Base-by-base conservation (phyloP, 164 flowering plant genomes). In the Tetrastigma voinierianum region DNA sequence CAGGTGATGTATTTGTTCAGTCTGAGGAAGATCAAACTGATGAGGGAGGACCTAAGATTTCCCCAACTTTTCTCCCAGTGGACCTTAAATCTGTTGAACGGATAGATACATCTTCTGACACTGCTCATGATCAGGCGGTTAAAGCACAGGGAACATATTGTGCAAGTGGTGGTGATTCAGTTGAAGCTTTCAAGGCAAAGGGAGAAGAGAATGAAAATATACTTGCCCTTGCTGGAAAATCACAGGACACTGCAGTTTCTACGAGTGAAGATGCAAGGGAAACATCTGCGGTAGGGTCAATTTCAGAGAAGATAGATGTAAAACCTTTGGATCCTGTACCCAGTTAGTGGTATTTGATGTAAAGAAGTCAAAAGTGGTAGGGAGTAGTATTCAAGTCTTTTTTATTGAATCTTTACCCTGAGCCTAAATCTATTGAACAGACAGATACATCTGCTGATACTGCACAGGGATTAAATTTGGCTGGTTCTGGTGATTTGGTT, bases 21-120 rank as follows among this genome's bases (percentile, higher is more conserved):
- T 62, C 23, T 14, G 67, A 72, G 52, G 73, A 70, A 62, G 73
- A 61, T 45, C 43, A 57, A 10, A 21, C 18, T 23, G 17, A 40
- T 64, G 65, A 10, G 1, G 40, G 45, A 20, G 63, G 12, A 64
- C 45, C 55, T 64, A 43, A 43, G 9, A 44, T 54, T 6, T 44
- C 68, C 18, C 66, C 1, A 49, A 46, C 32, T 62, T 74, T 68
- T 73, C 17, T 46, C 2, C 14, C 61, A 4, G 10, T 59, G 47
- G 70, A 68, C 51, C 66, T 49, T 63, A 65, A 67, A 65, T 32
- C 73, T 43, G 52, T 21, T 46, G 62, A 62, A 10, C 63, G 61
- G 13, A n/a, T 32, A 11, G 62, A 56, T 52, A 43, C 62, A 47
- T 45, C 23, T 48, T 46, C 15, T 58, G 71, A 62, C 51, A 25